Percentiles rank a stretch among this genome's conserved stretches.
Evolutionary conservation across 2,329 filamentous ascomycete genomes (phyloP).

Genomic region (Exophiala phaeomuriformis): DNA sequence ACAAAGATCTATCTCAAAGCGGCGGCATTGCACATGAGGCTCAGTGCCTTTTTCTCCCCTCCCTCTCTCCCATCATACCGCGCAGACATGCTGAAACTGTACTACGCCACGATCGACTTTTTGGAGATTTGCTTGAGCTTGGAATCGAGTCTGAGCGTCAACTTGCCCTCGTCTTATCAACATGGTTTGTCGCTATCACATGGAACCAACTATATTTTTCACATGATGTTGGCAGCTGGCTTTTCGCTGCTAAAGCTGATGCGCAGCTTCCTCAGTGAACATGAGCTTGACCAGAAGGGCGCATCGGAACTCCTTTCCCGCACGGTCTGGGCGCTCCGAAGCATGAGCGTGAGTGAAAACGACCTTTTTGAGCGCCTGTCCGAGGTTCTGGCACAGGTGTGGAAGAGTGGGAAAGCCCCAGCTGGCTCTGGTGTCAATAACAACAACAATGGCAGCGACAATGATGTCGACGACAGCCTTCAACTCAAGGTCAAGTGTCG

Average conservation of each 20-base stretch:
- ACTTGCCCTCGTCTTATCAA: slow-evolving; percentile 24
- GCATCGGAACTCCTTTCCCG: slow-evolving; percentile 52
- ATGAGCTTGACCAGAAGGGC: slow-evolving; percentile 43
- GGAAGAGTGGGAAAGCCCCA: slow-evolving; percentile 44
- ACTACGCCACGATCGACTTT: slow-evolving; percentile 41
- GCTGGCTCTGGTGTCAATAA: slow-evolving; percentile 22
- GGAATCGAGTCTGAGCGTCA: slow-evolving; percentile 35
- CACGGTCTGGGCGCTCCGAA: slow-evolving; percentile 53
- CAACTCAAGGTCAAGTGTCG: slow-evolving; percentile 59
- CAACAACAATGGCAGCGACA: slow-evolving; percentile 25
- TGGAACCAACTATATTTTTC: slow-evolving; percentile 57
- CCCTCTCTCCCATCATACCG: slow-evolving; percentile 41
- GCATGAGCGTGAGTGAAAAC: slow-evolving; percentile 55
- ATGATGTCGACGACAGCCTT: slow-evolving; percentile 33
- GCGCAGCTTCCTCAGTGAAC: slow-evolving; percentile 56
- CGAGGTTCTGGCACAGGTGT: slow-evolving; percentile 59
- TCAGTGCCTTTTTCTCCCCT: slow-evolving; percentile 46
- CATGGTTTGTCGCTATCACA: slow-evolving; percentile 42
- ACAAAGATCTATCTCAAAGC: slow-evolving; percentile 44
- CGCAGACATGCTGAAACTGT: slow-evolving; percentile 40
- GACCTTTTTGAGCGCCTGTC: slow-evolving; percentile 58
- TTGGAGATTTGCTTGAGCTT: slow-evolving; percentile 42
- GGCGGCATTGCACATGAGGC: slow-evolving; percentile 41
- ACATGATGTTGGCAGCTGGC: slow-evolving; percentile 59
- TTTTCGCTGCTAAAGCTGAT: slow-evolving; percentile 59